Evolutionary conservation across 441 rosid genomes (phyloP).

Genomic region (Croton laevigatus): DNA sequence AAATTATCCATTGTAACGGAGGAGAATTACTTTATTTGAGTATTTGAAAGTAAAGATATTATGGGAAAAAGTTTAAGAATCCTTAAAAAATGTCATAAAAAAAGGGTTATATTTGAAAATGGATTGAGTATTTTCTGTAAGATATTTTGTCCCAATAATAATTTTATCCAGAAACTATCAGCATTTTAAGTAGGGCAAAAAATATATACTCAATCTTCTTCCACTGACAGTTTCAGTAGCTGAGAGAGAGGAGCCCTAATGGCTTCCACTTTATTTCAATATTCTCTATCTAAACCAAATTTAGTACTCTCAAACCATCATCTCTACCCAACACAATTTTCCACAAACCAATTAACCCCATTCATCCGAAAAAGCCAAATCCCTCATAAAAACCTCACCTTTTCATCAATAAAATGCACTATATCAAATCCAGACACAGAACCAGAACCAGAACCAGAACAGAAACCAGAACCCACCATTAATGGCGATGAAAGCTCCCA

Average conservation of each 20-base stretch:
- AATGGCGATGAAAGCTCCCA: constrained; percentile 22
- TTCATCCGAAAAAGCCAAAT: constrained; percentile 11
- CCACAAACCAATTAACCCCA: constrained; percentile 16
- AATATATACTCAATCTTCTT: constrained; percentile 13
- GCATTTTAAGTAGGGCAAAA: background rate
- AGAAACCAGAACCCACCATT: constrained; percentile 16
- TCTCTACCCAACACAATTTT: constrained; percentile 16
- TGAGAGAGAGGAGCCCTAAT: constrained; percentile 13
- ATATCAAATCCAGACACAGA: constrained; percentile 23
- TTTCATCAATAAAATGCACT: constrained; percentile 35
- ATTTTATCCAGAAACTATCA: constrained; percentile 1
- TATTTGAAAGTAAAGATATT: no score
- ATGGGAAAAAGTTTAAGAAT: no score
- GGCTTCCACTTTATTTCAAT: constrained; percentile 38
- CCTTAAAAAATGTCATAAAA: no score
- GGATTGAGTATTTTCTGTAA: background rate
- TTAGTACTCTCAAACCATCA: constrained; percentile 15
- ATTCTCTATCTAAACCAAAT: constrained; percentile 28
- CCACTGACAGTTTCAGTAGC: background rate
- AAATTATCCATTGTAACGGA: no score
- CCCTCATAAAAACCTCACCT: constrained; percentile 12
- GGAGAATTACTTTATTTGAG: no score
- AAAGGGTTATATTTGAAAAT: no score
- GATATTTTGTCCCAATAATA: background rate
- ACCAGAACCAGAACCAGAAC: background rate